A percentile compares a stretch with the other conserved stretches of the same genome.
phyloP scores from a whole-genome alignment of 2,329 filamentous ascomycete genomes.

The Neofusicoccum parvum region DNA sequence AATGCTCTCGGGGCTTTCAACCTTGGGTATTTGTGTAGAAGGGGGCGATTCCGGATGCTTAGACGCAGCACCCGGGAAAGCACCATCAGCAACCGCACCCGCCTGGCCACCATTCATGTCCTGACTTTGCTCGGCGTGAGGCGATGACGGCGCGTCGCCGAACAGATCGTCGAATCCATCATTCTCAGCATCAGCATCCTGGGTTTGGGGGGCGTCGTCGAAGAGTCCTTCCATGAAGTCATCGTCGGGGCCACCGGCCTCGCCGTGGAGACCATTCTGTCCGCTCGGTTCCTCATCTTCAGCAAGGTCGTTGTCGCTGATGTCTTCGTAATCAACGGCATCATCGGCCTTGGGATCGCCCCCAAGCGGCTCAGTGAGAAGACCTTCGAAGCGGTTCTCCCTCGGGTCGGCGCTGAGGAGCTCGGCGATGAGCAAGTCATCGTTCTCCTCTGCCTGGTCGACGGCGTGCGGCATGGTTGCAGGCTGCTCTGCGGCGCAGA shows the following conservation, averaged over 20 bases:
- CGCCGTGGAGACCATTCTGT: slow-evolving; percentile 27
- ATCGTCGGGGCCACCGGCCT: slow-evolving; percentile 32
- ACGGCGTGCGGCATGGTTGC: slow-evolving; percentile 42
- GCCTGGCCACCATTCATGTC: not conserved
- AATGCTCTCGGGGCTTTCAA: slow-evolving; percentile 17
- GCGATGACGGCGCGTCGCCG: slow-evolving; percentile 55
- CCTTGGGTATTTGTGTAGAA: slow-evolving; percentile 1
- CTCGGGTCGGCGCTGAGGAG: slow-evolving; percentile 29
- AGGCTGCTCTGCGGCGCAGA: not conserved
- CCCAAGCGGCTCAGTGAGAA: slow-evolving; percentile 41
- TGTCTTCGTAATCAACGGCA: slow-evolving; percentile 87
- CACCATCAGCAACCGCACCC: not conserved
- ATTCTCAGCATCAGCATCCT: slow-evolving; percentile 13
- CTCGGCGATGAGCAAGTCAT: slow-evolving; percentile 32
- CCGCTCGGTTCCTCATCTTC: slow-evolving; percentile 61
- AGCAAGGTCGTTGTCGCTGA: slow-evolving; percentile 87
- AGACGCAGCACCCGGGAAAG: not conserved
- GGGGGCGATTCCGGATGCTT: not conserved
- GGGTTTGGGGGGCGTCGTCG: slow-evolving; percentile 22
- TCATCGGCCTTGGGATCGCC: slow-evolving; percentile 82
- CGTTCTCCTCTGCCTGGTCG: slow-evolving; percentile 25
- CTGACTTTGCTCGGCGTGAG: slow-evolving; percentile 1
- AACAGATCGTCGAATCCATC: slow-evolving; percentile 65
- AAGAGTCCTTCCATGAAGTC: slow-evolving; percentile 30
- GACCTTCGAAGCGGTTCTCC: slow-evolving; percentile 30